Conservation (phyloP, 352 stramenopile species). For the Phytopythium vexans region DNA sequence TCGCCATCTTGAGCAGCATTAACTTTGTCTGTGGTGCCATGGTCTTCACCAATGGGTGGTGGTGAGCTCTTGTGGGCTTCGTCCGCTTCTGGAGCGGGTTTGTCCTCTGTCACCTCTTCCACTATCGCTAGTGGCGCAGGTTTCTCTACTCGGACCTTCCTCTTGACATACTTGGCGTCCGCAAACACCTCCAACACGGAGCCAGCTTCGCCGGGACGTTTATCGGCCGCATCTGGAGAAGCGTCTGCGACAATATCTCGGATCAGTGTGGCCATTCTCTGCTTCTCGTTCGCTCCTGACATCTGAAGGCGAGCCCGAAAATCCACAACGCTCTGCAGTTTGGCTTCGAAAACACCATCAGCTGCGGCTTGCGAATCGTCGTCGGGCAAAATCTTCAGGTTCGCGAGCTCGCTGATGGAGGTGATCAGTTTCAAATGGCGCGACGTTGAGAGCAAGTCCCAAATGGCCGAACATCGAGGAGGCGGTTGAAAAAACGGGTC, state of each 20-base stretch:
- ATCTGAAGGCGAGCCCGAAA: slow-evolving; percentile 71
- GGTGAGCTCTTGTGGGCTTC: no score
- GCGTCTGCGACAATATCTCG: slow-evolving; percentile 23
- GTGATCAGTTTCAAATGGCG: slow-evolving; percentile 70
- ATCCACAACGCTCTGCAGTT: slow-evolving; percentile 69
- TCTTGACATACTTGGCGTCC: slow-evolving; percentile 49
- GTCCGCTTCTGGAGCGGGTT: background rate
- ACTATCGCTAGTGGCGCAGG: slow-evolving; percentile 1
- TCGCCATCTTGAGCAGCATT: background rate
- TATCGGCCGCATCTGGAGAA: slow-evolving; percentile 2
- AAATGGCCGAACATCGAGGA: slow-evolving; percentile 44
- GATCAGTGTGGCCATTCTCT: slow-evolving; percentile 46
- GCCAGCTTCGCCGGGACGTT: background rate
- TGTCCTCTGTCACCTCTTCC: background rate
- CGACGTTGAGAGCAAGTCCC: slow-evolving; percentile 71
- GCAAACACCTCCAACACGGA: slow-evolving; percentile 10
- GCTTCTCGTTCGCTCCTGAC: slow-evolving; percentile 66
- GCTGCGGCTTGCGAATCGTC: slow-evolving; percentile 12
- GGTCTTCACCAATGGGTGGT: no score
- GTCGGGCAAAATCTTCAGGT: slow-evolving; percentile 42
- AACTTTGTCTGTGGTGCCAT: no score
- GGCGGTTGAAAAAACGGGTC: slow-evolving; percentile 53
- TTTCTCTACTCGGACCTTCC: slow-evolving; percentile 33
- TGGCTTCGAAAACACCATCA: slow-evolving; percentile 45
- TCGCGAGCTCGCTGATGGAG: slow-evolving; percentile 71